Base-by-base conservation (phyloP, 2,329 filamentous ascomycete genomes). In the Lecanicillium sp. region DNA sequence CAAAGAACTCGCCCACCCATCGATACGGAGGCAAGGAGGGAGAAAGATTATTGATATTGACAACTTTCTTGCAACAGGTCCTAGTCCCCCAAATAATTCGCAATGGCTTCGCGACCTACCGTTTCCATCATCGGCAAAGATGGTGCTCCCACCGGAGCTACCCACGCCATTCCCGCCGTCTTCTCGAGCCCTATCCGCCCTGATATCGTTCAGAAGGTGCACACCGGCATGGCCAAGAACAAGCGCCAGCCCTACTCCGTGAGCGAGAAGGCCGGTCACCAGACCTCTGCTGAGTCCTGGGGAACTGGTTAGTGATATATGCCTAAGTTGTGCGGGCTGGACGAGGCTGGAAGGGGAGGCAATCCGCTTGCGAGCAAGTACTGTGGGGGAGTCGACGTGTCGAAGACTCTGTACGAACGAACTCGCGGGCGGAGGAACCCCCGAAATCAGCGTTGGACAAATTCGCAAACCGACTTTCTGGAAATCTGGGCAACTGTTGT, bases 201-300 rank as follows among this genome's bases (percentile, higher is more conserved):
- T 67, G 93, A 98, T 78, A 95, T 98, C 72, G 93, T 98, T 71
- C 91, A 97, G 83, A 86, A 90, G 74, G 86, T 97, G 67, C 93
- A 98, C 86, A 95, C 89, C 67, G 93, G 93, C 68, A 94, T 98
- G 81, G 91, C 91, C 72, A 98, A 98, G 89, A 98, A 98, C 86
- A 96, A 95, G 86, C 87, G 93, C 73, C 93, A 98, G 68, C 90
- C 93, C 64, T 98, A 98, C 75, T 84, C 93, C 68, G 93, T 98
- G 81, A 95, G 90, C 86, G 91, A 97, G 87, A 98, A 98, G 87
- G 93, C 93, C 70, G 93, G 93, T 80, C 93, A 98, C 80, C 93
- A 98, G 81, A 98, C 93, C 71, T 95, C 89, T 76, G 93, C 93
- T 71, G 93, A 98, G 83, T 98, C 94, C 62, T 98, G 93, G 93